Conservation (phyloP, 2,329 filamentous ascomycete species). For the Aspergillus amoenus region DNA sequence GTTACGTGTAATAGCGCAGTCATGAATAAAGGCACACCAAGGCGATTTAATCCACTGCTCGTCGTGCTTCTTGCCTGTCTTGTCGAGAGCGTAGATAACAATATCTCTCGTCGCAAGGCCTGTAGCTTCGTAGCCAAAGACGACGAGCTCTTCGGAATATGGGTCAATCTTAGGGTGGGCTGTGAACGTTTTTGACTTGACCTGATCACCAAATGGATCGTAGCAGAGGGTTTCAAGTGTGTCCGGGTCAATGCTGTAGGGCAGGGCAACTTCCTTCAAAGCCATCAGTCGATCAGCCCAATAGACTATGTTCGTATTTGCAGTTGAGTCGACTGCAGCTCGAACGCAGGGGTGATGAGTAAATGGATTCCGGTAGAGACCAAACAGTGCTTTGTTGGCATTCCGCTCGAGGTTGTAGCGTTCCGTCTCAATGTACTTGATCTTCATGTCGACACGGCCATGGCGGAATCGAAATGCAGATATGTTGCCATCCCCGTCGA, state of each 20-base stretch:
- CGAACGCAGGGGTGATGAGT: background rate
- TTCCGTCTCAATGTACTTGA: background rate
- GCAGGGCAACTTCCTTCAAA: conserved; percentile 55
- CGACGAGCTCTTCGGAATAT: conserved; percentile 42
- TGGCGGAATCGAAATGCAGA: background rate
- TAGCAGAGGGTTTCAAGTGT: conserved; percentile 41
- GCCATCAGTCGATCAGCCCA: conserved; percentile 49
- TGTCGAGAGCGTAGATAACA: background rate
- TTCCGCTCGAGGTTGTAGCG: background rate
- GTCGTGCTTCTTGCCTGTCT: background rate
- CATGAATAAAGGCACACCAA: background rate
- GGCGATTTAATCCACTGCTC: background rate
- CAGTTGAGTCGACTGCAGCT: conserved; percentile 31
- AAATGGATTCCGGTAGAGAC: conserved; percentile 22
- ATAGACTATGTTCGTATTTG: conserved; percentile 60
- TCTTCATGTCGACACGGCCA: background rate
- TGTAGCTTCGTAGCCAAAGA: conserved; percentile 44
- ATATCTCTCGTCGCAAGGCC: background rate
- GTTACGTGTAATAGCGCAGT: background rate
- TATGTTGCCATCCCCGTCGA: background rate
- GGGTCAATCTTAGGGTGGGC: conserved; percentile 49
- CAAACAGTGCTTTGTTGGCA: background rate
- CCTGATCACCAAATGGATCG: conserved; percentile 42
- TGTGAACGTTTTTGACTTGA: conserved; percentile 42
- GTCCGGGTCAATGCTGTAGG: conserved; percentile 43